phyloP scores from a whole-genome alignment of 2,329 filamentous ascomycete genomes.

The Fusarium verrucosum region DNA sequence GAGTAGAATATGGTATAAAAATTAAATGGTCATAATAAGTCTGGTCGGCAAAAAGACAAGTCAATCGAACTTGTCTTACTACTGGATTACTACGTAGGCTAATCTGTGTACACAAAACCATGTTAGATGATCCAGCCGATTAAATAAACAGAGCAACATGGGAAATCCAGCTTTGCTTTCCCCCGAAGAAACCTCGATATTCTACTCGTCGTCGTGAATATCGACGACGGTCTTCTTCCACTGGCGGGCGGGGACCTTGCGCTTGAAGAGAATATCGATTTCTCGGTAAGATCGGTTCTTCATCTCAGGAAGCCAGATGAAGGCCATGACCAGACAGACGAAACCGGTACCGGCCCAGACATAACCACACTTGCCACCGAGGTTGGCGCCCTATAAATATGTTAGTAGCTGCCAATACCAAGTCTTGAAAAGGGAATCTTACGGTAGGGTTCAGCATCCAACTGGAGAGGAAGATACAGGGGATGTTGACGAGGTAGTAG shows the following conservation, averaged over 20 bases:
- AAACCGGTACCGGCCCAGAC: conserved; percentile 68
- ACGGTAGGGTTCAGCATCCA: conserved; percentile 68
- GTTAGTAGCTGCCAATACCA: conserved; percentile 39
- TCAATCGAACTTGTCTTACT: not conserved
- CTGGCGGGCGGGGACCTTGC: conserved; percentile 62
- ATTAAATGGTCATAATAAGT: conserved; percentile 10
- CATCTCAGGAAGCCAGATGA: conserved; percentile 63
- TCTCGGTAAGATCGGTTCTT: conserved; percentile 67
- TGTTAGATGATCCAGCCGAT: conserved; percentile 2
- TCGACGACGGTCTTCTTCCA: conserved; percentile 66
- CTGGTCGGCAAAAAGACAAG: not conserved
- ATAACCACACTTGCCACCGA: conserved; percentile 66
- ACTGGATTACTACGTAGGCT: not conserved
- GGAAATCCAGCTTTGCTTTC: not conserved
- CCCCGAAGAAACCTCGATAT: not conserved
- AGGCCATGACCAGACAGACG: conserved; percentile 62
- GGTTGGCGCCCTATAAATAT: conserved; percentile 50
- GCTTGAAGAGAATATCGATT: conserved; percentile 68
- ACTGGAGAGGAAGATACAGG: conserved; percentile 69
- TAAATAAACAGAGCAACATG: conserved; percentile 1
- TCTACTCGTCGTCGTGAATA: conserved; percentile 69
- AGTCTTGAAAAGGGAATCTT: conserved; percentile 28
- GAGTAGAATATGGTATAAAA: not conserved
- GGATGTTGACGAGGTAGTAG: conserved; percentile 73
- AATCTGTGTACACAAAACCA: not conserved